A percentile compares a stretch with the other conserved stretches of the same genome.
Evolutionary conservation across 176 grass and related monocot genomes (phyloP).

Genomic region (Raddia distichophylla): DNA sequence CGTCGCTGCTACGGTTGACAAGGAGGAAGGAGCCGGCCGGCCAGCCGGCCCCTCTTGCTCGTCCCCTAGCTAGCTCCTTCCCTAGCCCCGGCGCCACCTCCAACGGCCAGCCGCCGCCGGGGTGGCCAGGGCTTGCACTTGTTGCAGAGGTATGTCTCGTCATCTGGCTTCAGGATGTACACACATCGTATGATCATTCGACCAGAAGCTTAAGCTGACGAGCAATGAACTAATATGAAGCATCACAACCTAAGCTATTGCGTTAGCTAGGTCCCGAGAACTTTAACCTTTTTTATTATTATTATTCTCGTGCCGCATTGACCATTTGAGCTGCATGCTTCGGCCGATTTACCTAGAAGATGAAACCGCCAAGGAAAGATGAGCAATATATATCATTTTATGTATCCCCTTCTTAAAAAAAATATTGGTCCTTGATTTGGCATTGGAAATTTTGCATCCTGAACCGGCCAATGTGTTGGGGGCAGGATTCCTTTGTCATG

Average conservation of each 20-base stretch:
- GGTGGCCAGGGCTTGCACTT: slow-evolving; percentile 18
- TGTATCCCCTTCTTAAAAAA: background rate
- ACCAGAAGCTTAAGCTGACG: too few relatives aligned
- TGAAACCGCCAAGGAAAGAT: too few relatives aligned
- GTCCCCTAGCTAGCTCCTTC: slow-evolving; percentile 3
- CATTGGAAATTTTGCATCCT: background rate
- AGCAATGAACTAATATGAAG: too few relatives aligned
- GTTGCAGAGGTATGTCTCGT: slow-evolving; percentile 4
- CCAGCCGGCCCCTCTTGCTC: background rate
- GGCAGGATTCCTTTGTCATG: background rate
- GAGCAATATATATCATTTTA: too few relatives aligned
- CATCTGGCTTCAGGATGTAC: background rate
- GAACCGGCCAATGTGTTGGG: background rate
- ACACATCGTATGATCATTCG: background rate
- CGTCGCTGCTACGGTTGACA: slow-evolving; percentile 20
- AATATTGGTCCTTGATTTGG: background rate
- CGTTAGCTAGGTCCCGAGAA: too few relatives aligned
- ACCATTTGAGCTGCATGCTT: too few relatives aligned
- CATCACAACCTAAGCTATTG: too few relatives aligned
- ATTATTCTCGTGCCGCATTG: too few relatives aligned
- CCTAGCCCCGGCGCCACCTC: slow-evolving; percentile 34
- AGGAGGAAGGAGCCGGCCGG: background rate
- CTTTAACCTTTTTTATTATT: too few relatives aligned
- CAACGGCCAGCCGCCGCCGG: slow-evolving; percentile 26
- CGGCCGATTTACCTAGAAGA: too few relatives aligned